Evolutionary conservation across 495 filamentous ascomycete genomes (phyloP).

Genomic region (Talaromyces ruber): DNA sequence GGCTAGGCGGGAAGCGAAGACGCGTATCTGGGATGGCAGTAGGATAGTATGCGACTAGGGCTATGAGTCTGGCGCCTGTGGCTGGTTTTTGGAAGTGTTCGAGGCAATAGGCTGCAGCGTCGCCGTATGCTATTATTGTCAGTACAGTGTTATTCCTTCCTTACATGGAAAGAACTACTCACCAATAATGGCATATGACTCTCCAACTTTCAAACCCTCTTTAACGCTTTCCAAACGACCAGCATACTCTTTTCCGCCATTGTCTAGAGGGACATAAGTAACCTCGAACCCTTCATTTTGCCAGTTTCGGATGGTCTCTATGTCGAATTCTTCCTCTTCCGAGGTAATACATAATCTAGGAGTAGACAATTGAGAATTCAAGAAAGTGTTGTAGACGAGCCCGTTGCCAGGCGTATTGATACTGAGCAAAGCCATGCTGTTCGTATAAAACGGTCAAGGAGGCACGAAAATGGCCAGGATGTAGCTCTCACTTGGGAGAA

Average conservation of each 20-base stretch:
- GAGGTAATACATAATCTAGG: constrained; percentile 56
- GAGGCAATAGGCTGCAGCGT: constrained; percentile 49
- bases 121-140: constrained; percentile 39
- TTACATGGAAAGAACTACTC: constrained; percentile 7
- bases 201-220: constrained; percentile 36
- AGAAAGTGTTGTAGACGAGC: constrained; percentile 32
- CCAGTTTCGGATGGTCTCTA: constrained; percentile 47
- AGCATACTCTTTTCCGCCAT: constrained; percentile 45
- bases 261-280: constrained; percentile 47
- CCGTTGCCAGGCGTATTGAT: constrained; percentile 31
- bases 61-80: constrained; percentile 33
- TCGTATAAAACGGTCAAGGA: not conserved
- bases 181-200: constrained; percentile 44
- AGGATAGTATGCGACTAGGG: constrained; percentile 56
- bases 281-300: constrained; percentile 60
- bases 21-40: constrained; percentile 40
- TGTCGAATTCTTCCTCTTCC: constrained; percentile 54
- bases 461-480: not conserved
- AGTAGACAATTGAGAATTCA: constrained; percentile 17
- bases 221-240: constrained; percentile 34
- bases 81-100: constrained; percentile 42
- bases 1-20: constrained; percentile 35
- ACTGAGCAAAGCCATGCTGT: constrained; percentile 28
- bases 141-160: not conserved
- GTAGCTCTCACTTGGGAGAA: not conserved